Evolutionary conservation across 108 stramenopile genomes (phyloP).

Genomic region (Cyclotella distinguenda): DNA sequence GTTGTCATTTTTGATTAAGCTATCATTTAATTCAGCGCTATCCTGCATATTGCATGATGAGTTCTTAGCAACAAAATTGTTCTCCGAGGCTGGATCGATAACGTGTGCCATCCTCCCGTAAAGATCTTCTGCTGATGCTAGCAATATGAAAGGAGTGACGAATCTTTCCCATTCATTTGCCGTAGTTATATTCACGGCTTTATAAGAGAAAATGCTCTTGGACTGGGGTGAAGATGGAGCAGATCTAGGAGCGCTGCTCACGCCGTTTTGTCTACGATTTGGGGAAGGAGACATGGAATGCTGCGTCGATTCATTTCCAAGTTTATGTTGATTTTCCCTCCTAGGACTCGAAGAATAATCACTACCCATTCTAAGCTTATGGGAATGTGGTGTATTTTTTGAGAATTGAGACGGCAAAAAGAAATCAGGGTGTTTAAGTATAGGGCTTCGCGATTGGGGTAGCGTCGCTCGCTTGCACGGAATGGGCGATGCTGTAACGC

Average conservation of each 20-base stretch:
- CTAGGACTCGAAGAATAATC: background rate
- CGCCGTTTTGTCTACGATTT: background rate
- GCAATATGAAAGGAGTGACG: conserved; percentile 41
- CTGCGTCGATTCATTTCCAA: background rate
- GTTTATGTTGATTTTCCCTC: background rate
- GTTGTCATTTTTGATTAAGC: background rate
- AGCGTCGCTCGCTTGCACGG: background rate
- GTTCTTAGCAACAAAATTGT: conserved; percentile 1
- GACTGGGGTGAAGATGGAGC: background rate
- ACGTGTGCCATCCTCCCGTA: conserved; percentile 49
- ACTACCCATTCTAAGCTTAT: background rate
- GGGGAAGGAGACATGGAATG: background rate
- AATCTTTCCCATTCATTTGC: conserved; percentile 44
- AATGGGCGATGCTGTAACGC: background rate
- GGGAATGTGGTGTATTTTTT: background rate
- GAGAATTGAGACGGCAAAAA: conserved; percentile 6
- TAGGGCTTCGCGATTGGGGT: conserved; percentile 4
- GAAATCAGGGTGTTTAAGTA: too few relatives aligned
- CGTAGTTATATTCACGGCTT: conserved; percentile 4
- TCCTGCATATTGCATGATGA: background rate
- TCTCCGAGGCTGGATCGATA: conserved; percentile 19
- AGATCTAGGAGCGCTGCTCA: background rate
- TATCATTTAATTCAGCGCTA: background rate
- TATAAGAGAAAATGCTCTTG: background rate
- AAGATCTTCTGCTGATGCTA: conserved; percentile 41